phyloP scores from a whole-genome alignment of 257 asterid species.

The Fraxinus americana region DNA sequence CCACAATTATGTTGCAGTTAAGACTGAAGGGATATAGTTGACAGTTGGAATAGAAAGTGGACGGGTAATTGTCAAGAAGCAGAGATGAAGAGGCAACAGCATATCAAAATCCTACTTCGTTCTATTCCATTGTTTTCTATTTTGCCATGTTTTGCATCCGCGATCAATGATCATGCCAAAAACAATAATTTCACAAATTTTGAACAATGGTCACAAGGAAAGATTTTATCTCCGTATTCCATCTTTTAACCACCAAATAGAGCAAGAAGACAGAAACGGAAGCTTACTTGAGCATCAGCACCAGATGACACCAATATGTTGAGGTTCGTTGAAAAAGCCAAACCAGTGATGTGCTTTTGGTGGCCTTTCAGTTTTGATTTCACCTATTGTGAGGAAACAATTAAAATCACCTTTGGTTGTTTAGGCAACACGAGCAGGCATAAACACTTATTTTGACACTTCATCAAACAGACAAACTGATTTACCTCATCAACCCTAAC shows the following conservation, averaged over 20 bases:
- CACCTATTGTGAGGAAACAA: slow-evolving; percentile 46
- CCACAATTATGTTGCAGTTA: not conserved
- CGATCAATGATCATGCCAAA: not conserved
- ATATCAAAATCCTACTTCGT: not conserved
- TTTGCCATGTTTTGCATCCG: not conserved
- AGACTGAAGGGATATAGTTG: not conserved
- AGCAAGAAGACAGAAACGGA: slow-evolving; percentile 14
- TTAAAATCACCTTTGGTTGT: slow-evolving; percentile 17
- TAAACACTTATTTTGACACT: not conserved
- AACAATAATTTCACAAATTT: not conserved
- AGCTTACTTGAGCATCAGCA: slow-evolving; percentile 89
- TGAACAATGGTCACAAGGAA: not conserved
- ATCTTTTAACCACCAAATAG: not conserved
- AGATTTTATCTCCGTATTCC: not conserved
- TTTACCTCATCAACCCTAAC: slow-evolving; percentile 93
- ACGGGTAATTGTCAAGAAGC: not conserved
- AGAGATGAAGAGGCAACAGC: not conserved
- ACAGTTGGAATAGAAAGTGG: not conserved
- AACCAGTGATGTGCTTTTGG: slow-evolving; percentile 88
- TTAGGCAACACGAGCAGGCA: slow-evolving; percentile 1
- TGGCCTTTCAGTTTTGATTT: slow-evolving; percentile 83
- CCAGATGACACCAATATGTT: slow-evolving; percentile 91
- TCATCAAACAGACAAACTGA: slow-evolving; percentile 14
- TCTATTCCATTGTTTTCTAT: not conserved
- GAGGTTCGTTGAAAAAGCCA: slow-evolving; percentile 84